Evolutionary conservation across 139 green algal species (phyloP), one percentile per base, ranked within the genome.

Genomic region (Volvox africanus): DNA sequence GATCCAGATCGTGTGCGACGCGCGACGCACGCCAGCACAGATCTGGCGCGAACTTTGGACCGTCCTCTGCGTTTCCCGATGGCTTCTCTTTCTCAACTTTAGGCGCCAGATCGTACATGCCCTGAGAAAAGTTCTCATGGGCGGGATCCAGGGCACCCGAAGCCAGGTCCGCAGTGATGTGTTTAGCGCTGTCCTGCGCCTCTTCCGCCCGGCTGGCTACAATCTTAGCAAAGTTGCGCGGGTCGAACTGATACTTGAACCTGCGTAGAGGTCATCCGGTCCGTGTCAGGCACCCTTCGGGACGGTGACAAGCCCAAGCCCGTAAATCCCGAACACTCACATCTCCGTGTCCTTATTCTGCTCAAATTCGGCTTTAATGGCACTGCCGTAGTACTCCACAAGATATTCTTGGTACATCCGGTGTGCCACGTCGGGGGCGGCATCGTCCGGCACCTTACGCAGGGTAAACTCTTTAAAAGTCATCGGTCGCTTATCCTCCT

Each of bases 321-420:
- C 71, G 26, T 1, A 79, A 35, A 79, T 21, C 32, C 24, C 9
- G 14, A n/a, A n/a, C 18, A 79, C 94, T 88, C 76, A 96, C 94
- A 69, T 18, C 21, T 93, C 89, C 21, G 93, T 86, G 32, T 95
- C 84, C 83, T 93, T 92, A 36, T 92, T 90, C 77, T 91, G 73
- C 87, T 94, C 84, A 50, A 96, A 96, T 65, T 96, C 91, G 2
- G 93, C 93, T 68, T 94, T 94, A 77, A 95, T 93, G 75, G 92
- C 91, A 21, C 90, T 85, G n/a, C 96, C 96, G 83, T 95, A 97
- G 92, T 93, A 98, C 33, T 92, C 87, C 6, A 95, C 93, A 61
- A 97, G 89, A 93, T 98, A 98, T 13, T 83, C 86, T 44, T 96
- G 76, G 91, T 96, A 98, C 73, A 91, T 94, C 87, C 65, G 82